Conservation (phyloP, 129 eudicot species). For the Lactuca saligna region DNA sequence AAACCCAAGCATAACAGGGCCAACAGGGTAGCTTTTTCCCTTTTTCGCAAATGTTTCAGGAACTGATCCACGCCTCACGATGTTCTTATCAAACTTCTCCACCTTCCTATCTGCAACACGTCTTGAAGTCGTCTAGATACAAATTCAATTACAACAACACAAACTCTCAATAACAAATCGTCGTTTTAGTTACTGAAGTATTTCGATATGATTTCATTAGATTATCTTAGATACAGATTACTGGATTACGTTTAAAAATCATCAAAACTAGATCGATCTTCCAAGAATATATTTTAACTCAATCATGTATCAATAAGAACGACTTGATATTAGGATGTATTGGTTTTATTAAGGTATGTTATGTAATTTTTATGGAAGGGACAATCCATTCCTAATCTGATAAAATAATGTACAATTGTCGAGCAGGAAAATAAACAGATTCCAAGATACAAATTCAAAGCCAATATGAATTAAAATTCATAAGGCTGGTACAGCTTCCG, state of each 20-base stretch:
- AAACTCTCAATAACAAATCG: not conserved
- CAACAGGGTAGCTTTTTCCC: slow-evolving; percentile 79
- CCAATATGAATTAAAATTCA: not conserved
- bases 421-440: not conserved
- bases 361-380: not conserved
- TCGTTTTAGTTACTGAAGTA: not conserved
- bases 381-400: not conserved
- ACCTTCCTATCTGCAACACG: slow-evolving; percentile 94
- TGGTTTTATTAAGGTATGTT: not conserved
- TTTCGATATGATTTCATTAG: too few relatives aligned
- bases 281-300: not conserved
- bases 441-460: not conserved
- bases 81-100: slow-evolving; percentile 80
- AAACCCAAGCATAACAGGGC: slow-evolving; percentile 89
- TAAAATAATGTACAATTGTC: not conserved
- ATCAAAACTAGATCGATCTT: not conserved
- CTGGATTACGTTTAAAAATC: too few relatives aligned
- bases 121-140: slow-evolving; percentile 80
- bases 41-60: slow-evolving; percentile 74
- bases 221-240: too few relatives aligned
- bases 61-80: slow-evolving; percentile 80
- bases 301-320: not conserved
- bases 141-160: not conserved
- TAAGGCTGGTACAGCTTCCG: not conserved
- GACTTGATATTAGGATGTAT: not conserved